Evolutionary conservation across 495 filamentous ascomycete species (phyloP), one percentile per base, ranked within the genome.

Genomic region (Xylaria curta): DNA sequence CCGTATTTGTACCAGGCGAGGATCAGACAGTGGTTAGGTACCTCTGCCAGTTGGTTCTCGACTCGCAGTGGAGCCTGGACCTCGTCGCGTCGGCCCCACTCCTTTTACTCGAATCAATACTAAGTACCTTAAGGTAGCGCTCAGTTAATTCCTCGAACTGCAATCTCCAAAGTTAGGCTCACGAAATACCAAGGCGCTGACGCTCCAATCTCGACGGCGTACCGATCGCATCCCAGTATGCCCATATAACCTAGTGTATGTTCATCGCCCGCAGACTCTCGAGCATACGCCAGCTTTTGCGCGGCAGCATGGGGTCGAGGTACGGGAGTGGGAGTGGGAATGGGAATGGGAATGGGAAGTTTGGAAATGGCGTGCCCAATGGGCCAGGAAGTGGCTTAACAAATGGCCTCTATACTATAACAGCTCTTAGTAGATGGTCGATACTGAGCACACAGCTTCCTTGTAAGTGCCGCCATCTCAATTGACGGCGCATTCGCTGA

Each of bases 361-460:
- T 26, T 26, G 51, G 24, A n/a, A 61, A 67, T 62, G 70, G 63
- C 38, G 24, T 26, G 0, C 26, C 63, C 2, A 80, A 78, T 75
- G 74, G 78, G 74, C 36, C 65, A 44, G 71, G 66, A 44, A 72
- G 62, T 53, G 70, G 63, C 38, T 59, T 72, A 58, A 40, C 71
- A 17, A 65, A 71, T 74, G 73, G 72, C 75, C 17, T 65, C 17
- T 76, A 89, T 74, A 96, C 93, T 1, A 76, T 91, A 70, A 97
- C 94, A 13, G 88, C 89, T 46, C 83, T 97, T 59, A 89, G 89
- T 76, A 83, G 94, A 75, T 97, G 94, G 94, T 96, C 93, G 15
- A 88, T 93, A 70, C 81, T 88, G 60, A 87, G 90, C 75, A 90
- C 88, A 77, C 89, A 91, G 71, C 85, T 95, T 24, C 94, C 94